Percentiles rank a stretch among this genome's conserved stretches.
Evolutionary conservation across 202 grass and related monocot species (phyloP).

Genomic region (Schoenoplectus tabernaemontani): DNA sequence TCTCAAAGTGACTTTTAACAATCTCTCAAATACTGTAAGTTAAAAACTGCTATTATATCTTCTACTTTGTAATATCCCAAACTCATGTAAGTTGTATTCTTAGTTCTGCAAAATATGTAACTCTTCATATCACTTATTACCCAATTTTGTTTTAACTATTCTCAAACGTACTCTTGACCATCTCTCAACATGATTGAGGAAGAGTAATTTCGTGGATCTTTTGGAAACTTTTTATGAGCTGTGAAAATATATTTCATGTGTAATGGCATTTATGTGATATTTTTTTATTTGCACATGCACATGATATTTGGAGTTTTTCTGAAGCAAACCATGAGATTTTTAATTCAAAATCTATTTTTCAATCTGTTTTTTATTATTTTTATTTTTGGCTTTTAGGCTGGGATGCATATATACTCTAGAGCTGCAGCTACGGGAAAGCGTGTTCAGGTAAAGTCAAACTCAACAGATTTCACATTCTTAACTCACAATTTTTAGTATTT

Average conservation of each 20-base stretch:
- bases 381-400: constrained; percentile 52
- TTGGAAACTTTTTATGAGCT: background rate
- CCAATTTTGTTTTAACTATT: background rate
- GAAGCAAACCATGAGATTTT: background rate
- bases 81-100: too few species aligned
- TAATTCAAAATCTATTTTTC: background rate
- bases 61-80: too few species aligned
- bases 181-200: background rate
- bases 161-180: background rate
- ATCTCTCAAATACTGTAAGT: too few species aligned
- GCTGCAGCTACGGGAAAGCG: constrained; percentile 83
- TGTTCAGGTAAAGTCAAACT: constrained; percentile 66
- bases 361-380: constrained; percentile 15
- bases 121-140: background rate
- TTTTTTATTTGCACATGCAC: background rate
- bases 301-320: background rate
- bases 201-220: background rate
- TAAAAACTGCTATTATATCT: too few species aligned
- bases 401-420: constrained; percentile 98
- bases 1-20: too few species aligned
- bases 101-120: too few species aligned
- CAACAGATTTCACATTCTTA: constrained; percentile 6
- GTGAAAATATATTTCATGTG: background rate
- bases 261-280: background rate
- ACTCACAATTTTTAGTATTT: background rate